Evolutionary conservation across 257 asterid species (phyloP).

Genomic region (Schizonepeta tenuifolia): DNA sequence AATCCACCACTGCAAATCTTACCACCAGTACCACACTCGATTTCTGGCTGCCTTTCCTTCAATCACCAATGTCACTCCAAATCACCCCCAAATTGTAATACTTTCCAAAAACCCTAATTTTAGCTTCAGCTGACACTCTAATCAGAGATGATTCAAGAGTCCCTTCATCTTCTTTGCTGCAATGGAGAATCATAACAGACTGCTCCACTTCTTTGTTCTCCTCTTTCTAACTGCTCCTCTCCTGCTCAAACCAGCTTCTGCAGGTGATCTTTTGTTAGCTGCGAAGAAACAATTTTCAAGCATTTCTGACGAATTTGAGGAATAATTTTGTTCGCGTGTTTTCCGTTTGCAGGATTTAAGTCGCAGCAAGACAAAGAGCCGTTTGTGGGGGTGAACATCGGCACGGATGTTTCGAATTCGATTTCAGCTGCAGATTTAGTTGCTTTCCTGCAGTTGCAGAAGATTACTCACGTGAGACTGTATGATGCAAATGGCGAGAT

Average conservation of each 20-base stretch:
- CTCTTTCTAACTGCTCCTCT: slow-evolving; percentile 31
- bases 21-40: slow-evolving; percentile 35
- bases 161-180: slow-evolving; percentile 34
- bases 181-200: slow-evolving; percentile 59
- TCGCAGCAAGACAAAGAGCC: slow-evolving; percentile 69
- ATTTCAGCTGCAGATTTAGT: slow-evolving; percentile 68
- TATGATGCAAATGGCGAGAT: slow-evolving; percentile 78
- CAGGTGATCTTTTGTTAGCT: not conserved
- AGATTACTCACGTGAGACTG: slow-evolving; percentile 82
- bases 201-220: slow-evolving; percentile 38
- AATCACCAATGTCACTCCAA: slow-evolving; percentile 39
- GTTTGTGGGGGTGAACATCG: slow-evolving; percentile 88
- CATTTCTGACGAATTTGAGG: slow-evolving; percentile 2
- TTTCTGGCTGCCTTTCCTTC: slow-evolving; percentile 36
- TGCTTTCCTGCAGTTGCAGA: slow-evolving; percentile 70
- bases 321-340: not conserved
- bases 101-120: slow-evolving; percentile 27
- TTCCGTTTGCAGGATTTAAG: slow-evolving; percentile 52
- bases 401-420: slow-evolving; percentile 81
- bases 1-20: slow-evolving; percentile 37
- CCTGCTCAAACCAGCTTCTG: slow-evolving; percentile 34
- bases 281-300: slow-evolving; percentile 2
- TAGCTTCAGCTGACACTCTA: slow-evolving; percentile 38
- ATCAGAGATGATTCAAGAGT: slow-evolving; percentile 66
- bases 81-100: slow-evolving; percentile 33